Evolutionary conservation across 768 basidiomycete genomes (phyloP).

Genomic region (Mycena polygramma): DNA sequence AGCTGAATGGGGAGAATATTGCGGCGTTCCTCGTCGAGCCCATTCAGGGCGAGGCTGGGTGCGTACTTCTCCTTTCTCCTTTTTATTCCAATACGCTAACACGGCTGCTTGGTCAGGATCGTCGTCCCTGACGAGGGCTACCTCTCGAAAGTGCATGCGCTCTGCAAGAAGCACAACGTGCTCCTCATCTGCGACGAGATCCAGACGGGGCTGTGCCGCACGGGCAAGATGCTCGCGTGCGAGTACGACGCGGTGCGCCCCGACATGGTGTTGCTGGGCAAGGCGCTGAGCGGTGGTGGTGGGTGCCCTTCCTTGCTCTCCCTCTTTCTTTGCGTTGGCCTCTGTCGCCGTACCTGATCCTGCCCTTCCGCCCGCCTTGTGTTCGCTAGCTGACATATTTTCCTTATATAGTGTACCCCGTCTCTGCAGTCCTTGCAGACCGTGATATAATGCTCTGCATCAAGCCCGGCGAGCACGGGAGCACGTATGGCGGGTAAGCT

Average conservation of each 20-base stretch:
- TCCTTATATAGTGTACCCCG: conserved; percentile 82
- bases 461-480: conserved; percentile 94
- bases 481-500: conserved; percentile 92
- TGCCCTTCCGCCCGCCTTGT: too few species aligned
- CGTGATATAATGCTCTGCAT: conserved; percentile 96
- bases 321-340: too few species aligned
- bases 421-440: conserved; percentile 93
- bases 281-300: conserved; percentile 97
- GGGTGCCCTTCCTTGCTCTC: conserved; percentile 50
- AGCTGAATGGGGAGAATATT: conserved; percentile 82
- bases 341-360: conserved; percentile 13
- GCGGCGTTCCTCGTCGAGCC: conserved; percentile 98
- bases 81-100: not conserved
- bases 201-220: conserved; percentile 94
- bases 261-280: conserved; percentile 93
- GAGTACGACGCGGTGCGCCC: conserved; percentile 91
- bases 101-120: conserved; percentile 66
- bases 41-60: conserved; percentile 99
- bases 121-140: conserved; percentile 94
- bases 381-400: not conserved
- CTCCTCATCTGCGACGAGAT: conserved; percentile 99
- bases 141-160: conserved; percentile 76
- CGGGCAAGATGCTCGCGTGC: conserved; percentile 93
- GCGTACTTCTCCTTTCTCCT: not conserved
- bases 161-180: conserved; percentile 94